phyloP scores from a whole-genome alignment of 768 basidiomycete species.

The Melanogaster broomeanus region DNA sequence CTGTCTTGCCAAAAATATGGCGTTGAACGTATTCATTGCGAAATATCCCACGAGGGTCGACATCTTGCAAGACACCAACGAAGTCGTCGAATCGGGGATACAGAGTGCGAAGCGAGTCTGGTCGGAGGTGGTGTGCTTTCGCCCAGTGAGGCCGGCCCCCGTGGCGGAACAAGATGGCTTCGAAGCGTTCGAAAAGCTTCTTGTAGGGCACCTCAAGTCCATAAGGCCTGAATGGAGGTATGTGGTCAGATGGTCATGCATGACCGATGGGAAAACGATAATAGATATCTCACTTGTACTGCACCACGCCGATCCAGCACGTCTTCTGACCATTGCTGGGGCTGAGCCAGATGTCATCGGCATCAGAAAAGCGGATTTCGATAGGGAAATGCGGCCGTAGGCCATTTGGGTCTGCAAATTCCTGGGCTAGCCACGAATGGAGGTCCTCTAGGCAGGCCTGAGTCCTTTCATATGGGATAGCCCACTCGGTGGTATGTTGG shows the following conservation, averaged over 20 bases:
- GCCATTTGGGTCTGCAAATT: constrained; percentile 68
- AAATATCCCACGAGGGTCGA: constrained; percentile 79
- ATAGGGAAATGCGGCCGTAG: constrained; percentile 89
- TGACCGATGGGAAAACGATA: constrained; percentile 1
- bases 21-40: constrained; percentile 88
- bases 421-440: constrained; percentile 66
- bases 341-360: constrained; percentile 93
- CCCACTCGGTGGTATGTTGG: constrained; percentile 96
- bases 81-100: constrained; percentile 89
- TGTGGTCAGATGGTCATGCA: constrained; percentile 3
- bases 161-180: constrained; percentile 65
- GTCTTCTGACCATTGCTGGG: constrained; percentile 79
- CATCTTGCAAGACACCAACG: constrained; percentile 57
- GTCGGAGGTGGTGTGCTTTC: constrained; percentile 78
- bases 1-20: constrained; percentile 73
- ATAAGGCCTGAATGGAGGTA: constrained; percentile 65
- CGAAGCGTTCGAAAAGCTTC: constrained; percentile 73
- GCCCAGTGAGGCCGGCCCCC: constrained; percentile 96
- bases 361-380: constrained; percentile 86
- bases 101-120: constrained; percentile 57
- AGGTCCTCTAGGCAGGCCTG: constrained; percentile 70
- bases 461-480: constrained; percentile 74
- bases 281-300: constrained; percentile 77
- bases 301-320: constrained; percentile 97
- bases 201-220: constrained; percentile 82